Percentiles rank a stretch among this genome's conserved stretches.
Conservation (phyloP, 768 basidiomycete species). For the Lepiota venenata region DNA sequence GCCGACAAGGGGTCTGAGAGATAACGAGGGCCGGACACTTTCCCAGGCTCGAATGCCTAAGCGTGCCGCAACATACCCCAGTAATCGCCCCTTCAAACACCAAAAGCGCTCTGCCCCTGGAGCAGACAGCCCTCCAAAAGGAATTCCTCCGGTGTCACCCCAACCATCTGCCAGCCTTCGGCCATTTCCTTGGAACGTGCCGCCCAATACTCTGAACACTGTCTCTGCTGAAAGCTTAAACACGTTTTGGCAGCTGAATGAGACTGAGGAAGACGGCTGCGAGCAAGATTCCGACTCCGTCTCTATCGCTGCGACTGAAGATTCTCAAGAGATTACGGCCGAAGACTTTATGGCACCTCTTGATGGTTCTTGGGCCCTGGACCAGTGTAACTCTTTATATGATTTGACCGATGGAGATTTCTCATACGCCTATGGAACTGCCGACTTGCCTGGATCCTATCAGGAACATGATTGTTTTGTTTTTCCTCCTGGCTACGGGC, state of each 20-base stretch:
- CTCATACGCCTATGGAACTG: background rate
- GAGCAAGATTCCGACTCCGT: slow-evolving; percentile 1
- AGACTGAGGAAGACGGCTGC: slow-evolving; percentile 1
- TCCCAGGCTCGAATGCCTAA: slow-evolving; percentile 8
- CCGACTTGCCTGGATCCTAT: background rate
- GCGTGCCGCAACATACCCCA: slow-evolving; percentile 14
- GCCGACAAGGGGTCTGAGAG: background rate
- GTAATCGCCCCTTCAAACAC: background rate
- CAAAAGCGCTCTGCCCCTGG: background rate
- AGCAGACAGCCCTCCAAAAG: background rate
- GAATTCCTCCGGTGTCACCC: background rate
- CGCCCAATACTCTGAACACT: background rate
- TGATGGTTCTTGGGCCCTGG: slow-evolving; percentile 9
- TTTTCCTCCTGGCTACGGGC: background rate
- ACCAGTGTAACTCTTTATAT: slow-evolving; percentile 10
- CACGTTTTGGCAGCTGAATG: background rate
- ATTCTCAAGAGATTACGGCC: background rate
- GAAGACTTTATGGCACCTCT: slow-evolving; percentile 1
- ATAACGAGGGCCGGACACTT: background rate
- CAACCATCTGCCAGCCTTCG: background rate
- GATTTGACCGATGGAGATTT: background rate
- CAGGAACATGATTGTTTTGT: background rate
- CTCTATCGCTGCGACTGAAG: slow-evolving; percentile 1
- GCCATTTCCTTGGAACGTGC: background rate
- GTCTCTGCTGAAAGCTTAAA: background rate